Evolutionary conservation across 2,329 filamentous ascomycete species (phyloP).

Genomic region (Ascochyta fabae): DNA sequence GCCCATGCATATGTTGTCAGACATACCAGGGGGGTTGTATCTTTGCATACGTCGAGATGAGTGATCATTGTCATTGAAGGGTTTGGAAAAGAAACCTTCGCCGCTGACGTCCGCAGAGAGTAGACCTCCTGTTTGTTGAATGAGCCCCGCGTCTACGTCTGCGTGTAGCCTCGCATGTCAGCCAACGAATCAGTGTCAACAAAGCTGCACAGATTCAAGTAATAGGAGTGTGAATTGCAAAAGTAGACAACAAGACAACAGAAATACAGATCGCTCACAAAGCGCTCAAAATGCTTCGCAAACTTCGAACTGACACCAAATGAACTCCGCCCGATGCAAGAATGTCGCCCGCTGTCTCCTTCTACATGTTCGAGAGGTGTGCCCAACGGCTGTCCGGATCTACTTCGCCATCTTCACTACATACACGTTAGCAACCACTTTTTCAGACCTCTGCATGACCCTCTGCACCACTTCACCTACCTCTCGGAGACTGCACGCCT

Average conservation of each 20-base stretch:
- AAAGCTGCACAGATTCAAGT: neutral
- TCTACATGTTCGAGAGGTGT: slow-evolving; percentile 29
- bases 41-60: too few relatives aligned
- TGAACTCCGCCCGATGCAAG: neutral
- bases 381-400: slow-evolving; percentile 39
- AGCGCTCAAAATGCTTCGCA: neutral
- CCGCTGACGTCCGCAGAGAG: too few relatives aligned
- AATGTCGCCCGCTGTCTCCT: neutral
- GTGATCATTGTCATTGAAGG: too few relatives aligned
- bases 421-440: slow-evolving; percentile 23
- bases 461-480: slow-evolving; percentile 19
- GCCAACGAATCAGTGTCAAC: neutral
- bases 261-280: neutral
- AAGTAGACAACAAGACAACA: neutral
- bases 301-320: neutral
- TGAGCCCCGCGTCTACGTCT: neutral
- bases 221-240: neutral
- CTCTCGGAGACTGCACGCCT: slow-evolving; percentile 14
- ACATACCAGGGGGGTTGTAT: too few relatives aligned
- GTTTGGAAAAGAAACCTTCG: too few relatives aligned
- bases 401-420: slow-evolving; percentile 36
- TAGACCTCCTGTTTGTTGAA: neutral
- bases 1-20: neutral
- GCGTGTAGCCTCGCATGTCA: neutral
- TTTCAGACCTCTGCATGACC: neutral